These are phyloP conservation scores for Kregervanrija fluxuum DNA, from an alignment of 805 yeast species.

Conservation along the genomic window DNA sequence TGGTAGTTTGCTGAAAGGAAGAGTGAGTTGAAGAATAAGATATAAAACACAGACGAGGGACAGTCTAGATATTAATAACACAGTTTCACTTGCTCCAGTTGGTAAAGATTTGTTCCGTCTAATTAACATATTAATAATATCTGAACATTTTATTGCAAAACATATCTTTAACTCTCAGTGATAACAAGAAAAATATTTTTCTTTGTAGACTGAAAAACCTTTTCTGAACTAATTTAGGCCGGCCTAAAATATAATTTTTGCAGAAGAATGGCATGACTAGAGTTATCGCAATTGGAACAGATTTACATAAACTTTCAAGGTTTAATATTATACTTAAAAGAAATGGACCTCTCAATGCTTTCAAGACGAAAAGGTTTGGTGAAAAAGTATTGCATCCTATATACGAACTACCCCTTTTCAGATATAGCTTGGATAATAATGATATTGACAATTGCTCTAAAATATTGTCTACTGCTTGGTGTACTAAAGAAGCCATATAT, in stretches of 20 bases:
- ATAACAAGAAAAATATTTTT: no score
- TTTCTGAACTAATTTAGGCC: no score
- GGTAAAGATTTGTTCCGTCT: no score
- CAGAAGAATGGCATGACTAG: constrained; percentile 14
- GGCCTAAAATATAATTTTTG: no score
- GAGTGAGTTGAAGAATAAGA: constrained; percentile 12
- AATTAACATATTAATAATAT: no score
- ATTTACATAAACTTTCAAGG: constrained; percentile 41
- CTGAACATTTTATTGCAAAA: no score
- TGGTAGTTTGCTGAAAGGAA: constrained; percentile 15
- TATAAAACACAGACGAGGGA: constrained; percentile 20
- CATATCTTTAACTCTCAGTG: no score
- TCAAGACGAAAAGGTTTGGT: constrained; percentile 32
- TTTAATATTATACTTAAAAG: constrained; percentile 35
- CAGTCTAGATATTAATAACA: constrained; percentile 24
- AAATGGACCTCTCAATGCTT: constrained; percentile 25
- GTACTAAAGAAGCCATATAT: constrained; percentile 66
- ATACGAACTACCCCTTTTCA: constrained; percentile 33
- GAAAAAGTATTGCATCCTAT: constrained; percentile 43
- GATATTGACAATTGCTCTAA: constrained; percentile 24
- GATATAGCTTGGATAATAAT: constrained; percentile 5
- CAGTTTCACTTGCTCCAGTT: constrained; percentile 7
- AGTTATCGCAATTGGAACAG: constrained; percentile 50
- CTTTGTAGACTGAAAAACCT: no score
- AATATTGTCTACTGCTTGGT: constrained; percentile 57